phyloP scores from a whole-genome alignment of 805 yeast species.

The Debaryomyces castellii region DNA sequence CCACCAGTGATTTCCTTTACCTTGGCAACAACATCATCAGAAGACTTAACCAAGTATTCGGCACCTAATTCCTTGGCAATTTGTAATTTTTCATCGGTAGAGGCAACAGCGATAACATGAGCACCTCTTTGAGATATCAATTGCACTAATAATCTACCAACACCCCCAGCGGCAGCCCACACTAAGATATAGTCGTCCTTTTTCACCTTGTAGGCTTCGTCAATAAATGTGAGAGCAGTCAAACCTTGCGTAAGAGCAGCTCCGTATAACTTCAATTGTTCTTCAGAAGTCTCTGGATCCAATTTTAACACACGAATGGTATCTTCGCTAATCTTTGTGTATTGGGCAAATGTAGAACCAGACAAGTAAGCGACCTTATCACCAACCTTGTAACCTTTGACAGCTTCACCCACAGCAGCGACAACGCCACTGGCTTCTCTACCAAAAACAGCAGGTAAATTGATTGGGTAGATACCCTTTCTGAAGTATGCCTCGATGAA shows the following conservation, averaged over 20 bases:
- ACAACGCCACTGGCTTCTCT: slow-evolving; percentile 73
- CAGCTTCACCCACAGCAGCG: slow-evolving; percentile 61
- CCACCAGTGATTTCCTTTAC: slow-evolving; percentile 63
- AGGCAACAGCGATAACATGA: slow-evolving; percentile 80
- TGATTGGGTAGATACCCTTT: slow-evolving; percentile 67
- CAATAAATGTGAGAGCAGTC: slow-evolving; percentile 72
- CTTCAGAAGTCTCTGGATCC: slow-evolving; percentile 48
- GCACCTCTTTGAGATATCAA: slow-evolving; percentile 66
- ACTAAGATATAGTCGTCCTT: slow-evolving; percentile 71
- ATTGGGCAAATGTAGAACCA: slow-evolving; percentile 66
- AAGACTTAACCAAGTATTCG: slow-evolving; percentile 59
- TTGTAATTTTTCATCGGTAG: slow-evolving; percentile 68
- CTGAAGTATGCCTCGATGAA: slow-evolving; percentile 84
- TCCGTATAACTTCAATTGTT: slow-evolving; percentile 53
- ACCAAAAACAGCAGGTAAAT: slow-evolving; percentile 65
- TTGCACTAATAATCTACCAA: slow-evolving; percentile 72
- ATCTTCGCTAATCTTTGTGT: slow-evolving; percentile 47
- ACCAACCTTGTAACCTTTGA: slow-evolving; percentile 57
- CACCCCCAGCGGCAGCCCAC: slow-evolving; percentile 97
- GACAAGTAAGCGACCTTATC: slow-evolving; percentile 66
- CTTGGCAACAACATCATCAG: slow-evolving; percentile 54
- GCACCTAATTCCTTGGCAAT: slow-evolving; percentile 76
- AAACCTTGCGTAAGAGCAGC: slow-evolving; percentile 69
- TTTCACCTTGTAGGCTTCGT: slow-evolving; percentile 65
- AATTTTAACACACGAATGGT: slow-evolving; percentile 45